These are phyloP conservation scores for Bimuria novae-zelandiae DNA, from an alignment of 2,329 filamentous ascomycete genomes.

Conservation along the genomic window DNA sequence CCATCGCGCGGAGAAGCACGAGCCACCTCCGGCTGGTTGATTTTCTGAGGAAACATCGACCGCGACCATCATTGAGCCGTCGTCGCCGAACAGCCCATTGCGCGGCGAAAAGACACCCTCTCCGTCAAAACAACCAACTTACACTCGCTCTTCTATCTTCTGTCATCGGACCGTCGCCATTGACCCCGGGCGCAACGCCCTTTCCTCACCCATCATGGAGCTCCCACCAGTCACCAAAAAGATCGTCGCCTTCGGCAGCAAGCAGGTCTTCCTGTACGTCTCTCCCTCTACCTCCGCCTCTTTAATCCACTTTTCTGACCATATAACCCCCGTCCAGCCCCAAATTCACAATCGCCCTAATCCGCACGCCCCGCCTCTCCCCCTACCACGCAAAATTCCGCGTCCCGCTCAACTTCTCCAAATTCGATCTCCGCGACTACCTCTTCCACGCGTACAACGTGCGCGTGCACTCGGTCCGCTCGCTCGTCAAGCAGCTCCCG, in stretches of 20 bases:
- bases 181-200: constrained; percentile 1
- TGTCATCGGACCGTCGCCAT: background rate
- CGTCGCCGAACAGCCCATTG: background rate
- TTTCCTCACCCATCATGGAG: constrained; percentile 26
- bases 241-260: constrained; percentile 46
- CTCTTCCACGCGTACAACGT: constrained; percentile 85
- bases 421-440: constrained; percentile 95
- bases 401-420: constrained; percentile 90
- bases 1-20: background rate
- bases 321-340: constrained; percentile 61
- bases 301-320: background rate
- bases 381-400: constrained; percentile 86
- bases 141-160: background rate
- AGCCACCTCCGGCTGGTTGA: constrained; percentile 15
- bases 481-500: constrained; percentile 74
- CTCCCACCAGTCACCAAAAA: constrained; percentile 39
- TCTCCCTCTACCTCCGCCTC: background rate
- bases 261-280: constrained; percentile 55
- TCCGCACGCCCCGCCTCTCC: constrained; percentile 72
- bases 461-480: constrained; percentile 70
- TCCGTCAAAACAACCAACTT: background rate
- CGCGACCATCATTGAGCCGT: background rate
- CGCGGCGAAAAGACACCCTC: background rate
- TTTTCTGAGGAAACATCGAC: constrained; percentile 19
- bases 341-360: constrained; percentile 77